Conservation (phyloP, 768 basidiomycete genomes). For the Cystobasidium ongulense region DNA sequence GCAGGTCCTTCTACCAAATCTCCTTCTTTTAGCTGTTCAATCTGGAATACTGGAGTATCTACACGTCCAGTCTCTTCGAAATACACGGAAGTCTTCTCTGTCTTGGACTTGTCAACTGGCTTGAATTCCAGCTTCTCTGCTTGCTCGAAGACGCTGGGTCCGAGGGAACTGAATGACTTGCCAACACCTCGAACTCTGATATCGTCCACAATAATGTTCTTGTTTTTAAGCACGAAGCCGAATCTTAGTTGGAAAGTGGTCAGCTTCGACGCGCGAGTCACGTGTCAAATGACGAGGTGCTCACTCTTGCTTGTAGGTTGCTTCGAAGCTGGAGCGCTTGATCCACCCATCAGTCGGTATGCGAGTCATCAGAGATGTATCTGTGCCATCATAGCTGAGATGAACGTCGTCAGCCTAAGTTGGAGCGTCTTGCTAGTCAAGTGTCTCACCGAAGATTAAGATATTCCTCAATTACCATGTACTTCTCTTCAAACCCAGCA, state of each 20-base stretch:
- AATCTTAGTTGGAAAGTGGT: constrained; percentile 43
- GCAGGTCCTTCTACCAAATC: constrained; percentile 74
- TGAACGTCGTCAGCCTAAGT: not conserved
- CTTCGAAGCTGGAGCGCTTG: constrained; percentile 70
- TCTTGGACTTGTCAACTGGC: constrained; percentile 44
- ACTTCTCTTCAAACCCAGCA: constrained; percentile 70
- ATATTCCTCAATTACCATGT: constrained; percentile 65
- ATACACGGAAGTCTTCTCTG: constrained; percentile 52
- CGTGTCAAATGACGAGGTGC: not conserved
- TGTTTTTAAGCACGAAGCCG: constrained; percentile 79
- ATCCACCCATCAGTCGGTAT: constrained; percentile 50
- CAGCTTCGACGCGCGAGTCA: not conserved
- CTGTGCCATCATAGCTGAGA: constrained; percentile 80
- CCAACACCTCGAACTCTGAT: constrained; percentile 81
- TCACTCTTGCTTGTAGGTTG: constrained; percentile 61
- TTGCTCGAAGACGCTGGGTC: constrained; percentile 70
- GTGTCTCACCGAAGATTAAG: constrained; percentile 43
- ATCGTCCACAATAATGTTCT: constrained; percentile 79
- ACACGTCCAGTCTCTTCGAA: constrained; percentile 72
- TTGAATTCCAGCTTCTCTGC: constrained; percentile 53
- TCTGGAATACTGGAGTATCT: constrained; percentile 65
- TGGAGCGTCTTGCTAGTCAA: not conserved
- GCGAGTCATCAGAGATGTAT: constrained; percentile 83
- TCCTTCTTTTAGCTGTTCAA: constrained; percentile 61
- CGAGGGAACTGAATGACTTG: constrained; percentile 74